Evolutionary conservation across 2,329 filamentous ascomycete species (phyloP), one percentile per base, ranked within the genome.

Genomic region (Dactylonectria estremocensis): DNA sequence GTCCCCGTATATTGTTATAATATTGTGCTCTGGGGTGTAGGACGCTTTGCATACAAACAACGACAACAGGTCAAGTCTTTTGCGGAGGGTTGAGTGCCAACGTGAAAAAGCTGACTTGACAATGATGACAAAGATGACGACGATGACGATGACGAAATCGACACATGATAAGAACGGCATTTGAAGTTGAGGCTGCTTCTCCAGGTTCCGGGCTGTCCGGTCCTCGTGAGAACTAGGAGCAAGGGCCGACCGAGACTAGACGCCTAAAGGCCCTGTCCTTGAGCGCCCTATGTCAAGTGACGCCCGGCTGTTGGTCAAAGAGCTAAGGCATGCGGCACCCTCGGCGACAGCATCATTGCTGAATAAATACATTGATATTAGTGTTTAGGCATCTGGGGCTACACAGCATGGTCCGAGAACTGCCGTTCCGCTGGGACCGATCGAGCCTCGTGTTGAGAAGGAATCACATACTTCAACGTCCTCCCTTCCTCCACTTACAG

Each of bases 341-440:
- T 75, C 73, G 73, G 72, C 24, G 46, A 61, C 49, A 67, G 54
- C 18, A 37, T 57, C 28, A 43, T 28, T 59, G 28, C 46, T 48
- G 35, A 59, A 54, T 37, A 53, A 59, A 54, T 45, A 53, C 59
- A 49, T 55, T 37, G 58, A 5, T 28, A 28, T 28, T 45, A 22
- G 61, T 49, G 56, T 64, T 71, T 53, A 14, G 60, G 59, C 55
- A 52, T 61, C 66, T 49, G 61, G 61, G 58, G 60, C 67, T 65
- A 64, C 24, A 58, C 53, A 35, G 54, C 55, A 67, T 54, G 55
- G 45, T 69, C 64, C 65, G 66, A 67, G 52, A 63, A 62, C 64
- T 64, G 65, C 65, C 69, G 71, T 72, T 70, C 69, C 71, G 67
- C 69, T 71, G 64, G 68, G 64, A 37, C 54, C 64, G 52, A 66